phyloP scores from a whole-genome alignment of 805 yeast genomes.

The Jamesozyma lodderae region DNA sequence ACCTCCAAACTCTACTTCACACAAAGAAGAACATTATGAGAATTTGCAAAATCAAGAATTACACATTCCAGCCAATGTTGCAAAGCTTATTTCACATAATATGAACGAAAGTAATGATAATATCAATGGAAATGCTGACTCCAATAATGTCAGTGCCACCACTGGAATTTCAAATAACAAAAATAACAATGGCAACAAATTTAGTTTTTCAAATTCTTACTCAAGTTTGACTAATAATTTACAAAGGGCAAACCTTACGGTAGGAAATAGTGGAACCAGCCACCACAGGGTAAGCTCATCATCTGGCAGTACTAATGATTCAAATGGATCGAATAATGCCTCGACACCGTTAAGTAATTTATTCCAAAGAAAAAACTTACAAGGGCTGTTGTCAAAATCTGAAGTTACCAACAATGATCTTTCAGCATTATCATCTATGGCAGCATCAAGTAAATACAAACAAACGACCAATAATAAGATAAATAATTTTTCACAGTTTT shows the following conservation, averaged over 20 bases:
- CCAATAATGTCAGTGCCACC: too few species aligned
- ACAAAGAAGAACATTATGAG: not conserved
- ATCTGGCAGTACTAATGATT: not conserved
- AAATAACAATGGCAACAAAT: not conserved
- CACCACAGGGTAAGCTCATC: not conserved
- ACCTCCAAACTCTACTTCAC: not conserved
- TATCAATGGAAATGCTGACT: too few species aligned
- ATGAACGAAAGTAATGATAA: not conserved
- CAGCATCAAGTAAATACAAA: not conserved
- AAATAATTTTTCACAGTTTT: conserved; percentile 35
- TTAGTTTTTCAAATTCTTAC: conserved; percentile 24
- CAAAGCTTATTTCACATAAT: too few species aligned
- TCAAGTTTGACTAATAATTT: conserved; percentile 27
- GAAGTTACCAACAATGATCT: not conserved
- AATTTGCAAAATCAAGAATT: not conserved
- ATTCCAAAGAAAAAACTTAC: conserved; percentile 1
- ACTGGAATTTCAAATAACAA: not conserved
- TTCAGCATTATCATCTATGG: not conserved
- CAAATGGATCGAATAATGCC: not conserved
- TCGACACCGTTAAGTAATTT: conserved; percentile 2
- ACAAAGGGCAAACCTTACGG: conserved; percentile 14
- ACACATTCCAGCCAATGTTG: too few species aligned
- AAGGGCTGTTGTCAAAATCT: not conserved
- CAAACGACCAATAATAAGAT: conserved; percentile 2
- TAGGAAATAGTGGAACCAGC: not conserved